These are phyloP conservation scores for Phytophthora podocarpi DNA, from an alignment of 352 stramenopile genomes.

Conservation along the genomic window DNA sequence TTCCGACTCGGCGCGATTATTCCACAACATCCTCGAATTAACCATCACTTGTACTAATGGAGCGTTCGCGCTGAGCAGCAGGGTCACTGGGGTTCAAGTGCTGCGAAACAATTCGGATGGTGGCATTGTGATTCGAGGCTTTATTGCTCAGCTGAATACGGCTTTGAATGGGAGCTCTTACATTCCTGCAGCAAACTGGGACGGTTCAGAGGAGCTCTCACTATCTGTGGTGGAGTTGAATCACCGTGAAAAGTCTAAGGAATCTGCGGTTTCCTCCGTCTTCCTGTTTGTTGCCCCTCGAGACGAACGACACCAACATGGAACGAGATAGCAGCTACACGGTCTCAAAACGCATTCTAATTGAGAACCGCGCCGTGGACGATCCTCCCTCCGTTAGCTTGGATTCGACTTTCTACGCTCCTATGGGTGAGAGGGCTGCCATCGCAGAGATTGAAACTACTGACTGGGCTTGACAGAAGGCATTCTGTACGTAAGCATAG, in stretches of 20 bases:
- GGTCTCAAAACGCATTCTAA: constrained; percentile 39
- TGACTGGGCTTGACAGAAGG: constrained; percentile 52
- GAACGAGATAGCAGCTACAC: constrained; percentile 30
- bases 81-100: constrained; percentile 33
- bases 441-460: constrained; percentile 31
- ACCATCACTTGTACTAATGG: constrained; percentile 32
- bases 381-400: constrained; percentile 43
- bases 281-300: constrained; percentile 50
- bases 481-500: constrained; percentile 50
- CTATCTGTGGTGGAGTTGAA: constrained; percentile 37
- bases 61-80: constrained; percentile 25
- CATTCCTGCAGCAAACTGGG: constrained; percentile 57
- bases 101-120: constrained; percentile 28
- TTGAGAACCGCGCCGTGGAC: constrained; percentile 55
- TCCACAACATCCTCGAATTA: constrained; percentile 41
- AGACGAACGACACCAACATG: no score
- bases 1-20: constrained; percentile 24
- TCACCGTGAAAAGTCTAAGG: constrained; percentile 1
- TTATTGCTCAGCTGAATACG: constrained; percentile 55
- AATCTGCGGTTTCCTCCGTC: constrained; percentile 18
- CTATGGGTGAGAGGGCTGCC: constrained; percentile 34
- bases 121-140: constrained; percentile 44
- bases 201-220: constrained; percentile 53
- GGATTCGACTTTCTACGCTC: constrained; percentile 32
- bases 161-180: constrained; percentile 60